Base-by-base conservation (phyloP, 331 rosid species). In the Cydonia oblonga region DNA sequence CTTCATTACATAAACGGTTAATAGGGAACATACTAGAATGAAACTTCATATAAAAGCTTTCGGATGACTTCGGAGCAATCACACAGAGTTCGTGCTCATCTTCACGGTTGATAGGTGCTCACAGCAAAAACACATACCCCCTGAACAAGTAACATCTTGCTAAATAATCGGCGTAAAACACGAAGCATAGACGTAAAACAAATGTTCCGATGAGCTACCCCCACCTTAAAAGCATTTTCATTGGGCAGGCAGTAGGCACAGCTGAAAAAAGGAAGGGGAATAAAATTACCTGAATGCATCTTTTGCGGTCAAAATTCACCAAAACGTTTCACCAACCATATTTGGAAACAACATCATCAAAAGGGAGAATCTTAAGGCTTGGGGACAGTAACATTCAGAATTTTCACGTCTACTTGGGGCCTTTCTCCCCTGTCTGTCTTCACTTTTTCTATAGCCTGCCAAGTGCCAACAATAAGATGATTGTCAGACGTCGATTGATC, bases 321-420 rank as follows among this genome's bases (percentile, higher is more conserved):
- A 32, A 51, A 42, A 68, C 18, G 23, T 32, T 32, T 24, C 33
- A n/a, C 51, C 61, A 26, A 40, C 69, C 54, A 33, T 11, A 23
- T 72, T 46, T 26, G 15, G 20, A 63, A 35, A 35, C 40, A 32
- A 51, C 26, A 79, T 16, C 38, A 19, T 12, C 29, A 6, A 6
- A 40, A 12, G 15, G 14, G 33, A 73, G 58, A 80, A 65, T 35
- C 70, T 81, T 82, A 95, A 69, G 97, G 85, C 88, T 95, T 95
- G 20, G 99, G 99, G 30, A 91, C 96, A 11, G 99, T 89, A 26
- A 95, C 99, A 71, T 95, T 95, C 25, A 95, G 81, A 73, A 95
- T 92, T 81, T 90, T 92, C 74, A 95, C 97, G 82, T 91, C 99
- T 80, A 89, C 97, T 82, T 88, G 89, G 60, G 99, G 99, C 79